Base-by-base conservation (phyloP, 1,139 yeast species). In the Yamadazyma dushanensis region DNA sequence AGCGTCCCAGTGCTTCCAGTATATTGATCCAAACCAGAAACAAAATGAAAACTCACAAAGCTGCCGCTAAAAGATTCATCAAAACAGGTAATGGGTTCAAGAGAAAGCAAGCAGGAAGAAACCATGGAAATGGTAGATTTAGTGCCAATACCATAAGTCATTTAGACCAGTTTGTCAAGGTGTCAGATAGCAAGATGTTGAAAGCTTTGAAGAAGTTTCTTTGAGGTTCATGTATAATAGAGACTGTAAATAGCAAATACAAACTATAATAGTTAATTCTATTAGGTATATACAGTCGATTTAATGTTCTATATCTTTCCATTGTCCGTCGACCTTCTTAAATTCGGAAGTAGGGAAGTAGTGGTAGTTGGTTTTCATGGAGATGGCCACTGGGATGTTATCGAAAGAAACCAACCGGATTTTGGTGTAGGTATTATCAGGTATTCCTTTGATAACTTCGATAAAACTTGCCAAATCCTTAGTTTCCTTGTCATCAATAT, bases 61-160 rank as follows among this genome's bases (percentile, higher is more conserved):
- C 88, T 6, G 84, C 95, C 8, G 89, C 90, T 33, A 86, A 84
- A 57, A 75, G 96, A 62, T 83, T 90, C 79, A 76, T 86, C 58
- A 81, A 79, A 50, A 80, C 83, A n/a, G 73, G 73, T 3, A 55
- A 57, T 32, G 51, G 51, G 5, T 57, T 57, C 51, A 73, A 73
- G 53, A 67, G 81, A 54, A 87, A 87, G 40, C 83, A 80, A 50
- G 86, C 95, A 15, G 95, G 96, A 8, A 78, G 96, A 63, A 85
- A 86, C 51, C 97, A 89, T 59, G 97, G 97, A 32, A 89, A 88
- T 53, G 88, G 90, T 3, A 92, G 95, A 17, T 89, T 94, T 82
- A 76, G 90, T 32, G 64, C 78, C 31, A 72, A 80, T 38, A 70
- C 81, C 6, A 63, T 88, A 48, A 71, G 76, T 28, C 80, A 74